phyloP scores from a whole-genome alignment of 176 grass and related monocot genomes.

The Panicum miliaceum region DNA sequence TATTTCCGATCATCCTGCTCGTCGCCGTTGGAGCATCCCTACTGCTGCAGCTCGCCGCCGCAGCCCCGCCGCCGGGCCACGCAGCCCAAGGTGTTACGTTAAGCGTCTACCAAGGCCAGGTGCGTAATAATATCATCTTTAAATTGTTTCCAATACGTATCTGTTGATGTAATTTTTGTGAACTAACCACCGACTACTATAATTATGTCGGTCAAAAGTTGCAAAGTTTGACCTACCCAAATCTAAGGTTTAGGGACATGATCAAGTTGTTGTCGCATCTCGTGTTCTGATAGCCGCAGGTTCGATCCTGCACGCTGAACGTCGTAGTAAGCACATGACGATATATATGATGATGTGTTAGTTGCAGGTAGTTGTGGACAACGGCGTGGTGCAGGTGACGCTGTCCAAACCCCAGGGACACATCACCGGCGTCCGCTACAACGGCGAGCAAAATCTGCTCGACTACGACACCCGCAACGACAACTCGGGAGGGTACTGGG shows the following conservation, averaged over 20 bases:
- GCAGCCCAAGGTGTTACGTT: neutral
- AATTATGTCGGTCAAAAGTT: too few species aligned
- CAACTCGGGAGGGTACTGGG: slow-evolving; percentile 73
- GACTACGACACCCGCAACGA: neutral
- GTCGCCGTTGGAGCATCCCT: neutral
- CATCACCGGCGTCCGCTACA: slow-evolving; percentile 62
- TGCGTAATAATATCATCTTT: neutral
- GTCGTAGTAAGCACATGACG: too few species aligned
- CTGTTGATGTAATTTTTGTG: too few species aligned
- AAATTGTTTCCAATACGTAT: too few species aligned
- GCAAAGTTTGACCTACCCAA: too few species aligned
- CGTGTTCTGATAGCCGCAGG: too few species aligned
- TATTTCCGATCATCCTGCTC: neutral
- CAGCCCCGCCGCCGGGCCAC: too few species aligned
- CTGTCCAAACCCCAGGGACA: slow-evolving; percentile 60
- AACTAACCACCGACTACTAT: too few species aligned
- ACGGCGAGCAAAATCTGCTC: slow-evolving; percentile 56
- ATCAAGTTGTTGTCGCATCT: too few species aligned
- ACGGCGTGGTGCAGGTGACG: slow-evolving; percentile 69
- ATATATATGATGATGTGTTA: too few species aligned
- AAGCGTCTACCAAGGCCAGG: neutral
- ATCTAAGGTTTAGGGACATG: too few species aligned
- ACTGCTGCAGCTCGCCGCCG: neutral
- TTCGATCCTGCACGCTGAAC: too few species aligned
- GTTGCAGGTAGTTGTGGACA: slow-evolving; percentile 67